These are phyloP conservation scores for Rhodotorula sp. DNA, from an alignment of 1,284 basidiomycete species.

Conservation along the genomic window DNA sequence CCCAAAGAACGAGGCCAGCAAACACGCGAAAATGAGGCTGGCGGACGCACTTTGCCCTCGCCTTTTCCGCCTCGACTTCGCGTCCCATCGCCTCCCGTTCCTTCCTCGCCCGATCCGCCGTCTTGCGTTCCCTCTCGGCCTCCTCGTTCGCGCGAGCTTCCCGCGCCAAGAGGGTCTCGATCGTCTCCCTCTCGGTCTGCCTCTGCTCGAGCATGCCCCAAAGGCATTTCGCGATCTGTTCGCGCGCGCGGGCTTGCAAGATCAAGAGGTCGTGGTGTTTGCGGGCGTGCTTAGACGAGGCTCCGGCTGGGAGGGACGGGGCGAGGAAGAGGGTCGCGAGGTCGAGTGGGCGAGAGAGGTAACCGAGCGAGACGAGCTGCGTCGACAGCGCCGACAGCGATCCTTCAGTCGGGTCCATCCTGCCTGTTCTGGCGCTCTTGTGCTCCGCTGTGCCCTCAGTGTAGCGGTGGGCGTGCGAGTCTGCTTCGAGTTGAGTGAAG, in stretches of 20 bases:
- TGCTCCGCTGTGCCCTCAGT: not conserved
- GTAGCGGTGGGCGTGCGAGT: not conserved
- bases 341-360: constrained; percentile 30
- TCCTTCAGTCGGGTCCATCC: not conserved
- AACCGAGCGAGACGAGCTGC: constrained; percentile 28
- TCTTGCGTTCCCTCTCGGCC: constrained; percentile 16
- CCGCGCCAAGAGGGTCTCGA: constrained; percentile 13
- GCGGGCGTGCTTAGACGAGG: constrained; percentile 15
- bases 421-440: not conserved
- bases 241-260: constrained; percentile 21
- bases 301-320: constrained; percentile 1
- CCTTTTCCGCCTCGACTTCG: constrained; percentile 25
- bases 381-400: constrained; percentile 26
- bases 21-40: too few relatives aligned
- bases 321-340: constrained; percentile 18
- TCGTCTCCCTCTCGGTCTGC: constrained; percentile 2
- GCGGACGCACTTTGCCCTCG: constrained; percentile 26
- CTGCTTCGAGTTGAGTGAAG: constrained; percentile 1
- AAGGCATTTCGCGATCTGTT: constrained; percentile 28
- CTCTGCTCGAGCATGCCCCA: constrained; percentile 32
- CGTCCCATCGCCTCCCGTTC: constrained; percentile 11
- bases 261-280: constrained; percentile 21
- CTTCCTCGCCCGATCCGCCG: constrained; percentile 7
- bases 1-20: not conserved
- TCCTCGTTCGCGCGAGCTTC: constrained; percentile 22